phyloP scores from a whole-genome alignment of 1,139 yeast species.

The Nadsonia starkeyi-henricii region DNA sequence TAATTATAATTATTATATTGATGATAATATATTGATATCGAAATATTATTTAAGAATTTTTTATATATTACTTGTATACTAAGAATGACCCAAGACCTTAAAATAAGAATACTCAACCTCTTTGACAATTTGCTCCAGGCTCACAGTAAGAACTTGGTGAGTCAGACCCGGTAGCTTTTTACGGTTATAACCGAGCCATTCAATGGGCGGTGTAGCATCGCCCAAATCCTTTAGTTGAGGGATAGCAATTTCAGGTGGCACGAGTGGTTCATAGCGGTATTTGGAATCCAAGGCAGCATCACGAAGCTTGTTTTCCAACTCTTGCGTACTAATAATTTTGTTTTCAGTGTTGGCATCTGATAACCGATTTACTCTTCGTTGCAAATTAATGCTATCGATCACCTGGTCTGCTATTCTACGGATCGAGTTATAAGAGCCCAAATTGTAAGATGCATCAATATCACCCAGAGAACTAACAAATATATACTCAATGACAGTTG shows the following conservation, averaged over 20 bases:
- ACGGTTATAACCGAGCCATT: constrained; percentile 93
- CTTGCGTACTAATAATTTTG: constrained; percentile 15
- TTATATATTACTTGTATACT: not conserved
- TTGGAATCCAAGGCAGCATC: constrained; percentile 50
- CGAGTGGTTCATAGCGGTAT: constrained; percentile 46
- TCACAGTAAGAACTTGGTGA: constrained; percentile 63
- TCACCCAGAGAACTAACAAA: constrained; percentile 73
- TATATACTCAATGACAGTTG: constrained; percentile 42
- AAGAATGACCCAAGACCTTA: constrained; percentile 1
- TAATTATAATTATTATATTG: too few relatives aligned
- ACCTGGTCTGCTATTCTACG: constrained; percentile 86
- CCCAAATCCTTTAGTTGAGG: constrained; percentile 87
- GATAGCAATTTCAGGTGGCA: constrained; percentile 70
- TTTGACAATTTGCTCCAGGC: constrained; percentile 57
- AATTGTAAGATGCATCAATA: constrained; percentile 84
- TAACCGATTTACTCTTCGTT: constrained; percentile 30
- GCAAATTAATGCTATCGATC: constrained; percentile 38
- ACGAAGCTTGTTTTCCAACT: constrained; percentile 43
- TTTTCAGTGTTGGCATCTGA: constrained; percentile 3
- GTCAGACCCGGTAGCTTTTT: constrained; percentile 73
- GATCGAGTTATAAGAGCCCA: constrained; percentile 83
- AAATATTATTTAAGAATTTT: too few relatives aligned
- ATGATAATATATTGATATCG: too few relatives aligned
- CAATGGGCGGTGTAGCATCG: constrained; percentile 93
- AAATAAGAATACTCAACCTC: constrained; percentile 30